Evolutionary conservation across 768 basidiomycete genomes (phyloP), one percentile per base, ranked within the genome.

Genomic region (Scleroderma citrinum): DNA sequence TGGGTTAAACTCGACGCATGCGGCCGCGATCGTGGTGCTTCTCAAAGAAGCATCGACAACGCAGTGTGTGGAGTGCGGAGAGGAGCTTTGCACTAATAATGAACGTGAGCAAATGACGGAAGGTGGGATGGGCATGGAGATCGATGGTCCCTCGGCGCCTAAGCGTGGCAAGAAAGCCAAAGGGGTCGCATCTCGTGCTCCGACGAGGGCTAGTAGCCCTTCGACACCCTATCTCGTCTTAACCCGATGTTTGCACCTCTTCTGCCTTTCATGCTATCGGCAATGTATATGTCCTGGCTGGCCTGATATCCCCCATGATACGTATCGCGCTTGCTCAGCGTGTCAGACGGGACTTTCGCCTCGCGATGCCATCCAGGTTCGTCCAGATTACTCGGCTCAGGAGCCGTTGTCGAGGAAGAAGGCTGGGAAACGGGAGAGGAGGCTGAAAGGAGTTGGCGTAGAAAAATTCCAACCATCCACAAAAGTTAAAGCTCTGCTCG

Each of bases 231-330:
- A 77, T 21, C 81, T 85, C 0, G 71, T 97, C 46, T 68, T 99
- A 61, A 96, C 96, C 12, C 81, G 87, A 53, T 99, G 96, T 64
- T 89, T 92, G 59, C 96, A 99, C 65, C 75, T 98, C 26, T 97
- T 89, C 67, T 99, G 96, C 69, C 58, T 84, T 10, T 71, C 71
- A 23, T 99, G 96, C 68, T 98, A 92, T 76, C 81, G 85, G 35
- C 70, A 75, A 53, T 79, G 77, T n/a, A 79, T 92, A 36, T 89
- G 77, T 54, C 77, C 90, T 20, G 81, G 79, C 21, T 97, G 88
- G 86, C 89, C 92, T 1, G 80, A 83, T 52, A 76, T 84, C 36
- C 56, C 75, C 17, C 65, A 77, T 19, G 81, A 83, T 46, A 65
- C 72, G n/a, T 69, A 66, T 43, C 76, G 80, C 16, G 71, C 76